phyloP scores from a whole-genome alignment of 768 basidiomycete species.

The Kwoniella sp. region DNA sequence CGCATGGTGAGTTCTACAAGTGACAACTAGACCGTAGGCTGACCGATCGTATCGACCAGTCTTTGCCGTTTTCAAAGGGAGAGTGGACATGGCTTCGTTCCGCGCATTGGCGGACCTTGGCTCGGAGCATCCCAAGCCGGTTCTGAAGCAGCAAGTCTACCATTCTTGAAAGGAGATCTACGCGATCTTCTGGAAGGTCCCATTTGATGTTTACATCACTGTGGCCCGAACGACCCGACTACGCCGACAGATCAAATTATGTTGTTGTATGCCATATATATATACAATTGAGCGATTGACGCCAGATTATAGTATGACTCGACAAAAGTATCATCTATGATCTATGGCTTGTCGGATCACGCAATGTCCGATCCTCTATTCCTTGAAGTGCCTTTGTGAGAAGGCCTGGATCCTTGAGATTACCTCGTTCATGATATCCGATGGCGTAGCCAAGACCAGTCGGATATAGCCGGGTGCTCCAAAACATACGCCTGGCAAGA shows the following conservation, averaged over 20 bases:
- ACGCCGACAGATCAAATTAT: neutral
- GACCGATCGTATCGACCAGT: slow-evolving; percentile 51
- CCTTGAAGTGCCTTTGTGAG: slow-evolving; percentile 8
- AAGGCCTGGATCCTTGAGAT: slow-evolving; percentile 45
- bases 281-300: too few relatives aligned
- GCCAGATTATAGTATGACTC: too few relatives aligned
- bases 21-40: too few relatives aligned
- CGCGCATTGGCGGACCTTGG: slow-evolving; percentile 65
- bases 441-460: slow-evolving; percentile 46
- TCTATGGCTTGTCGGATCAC: too few relatives aligned
- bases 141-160: slow-evolving; percentile 69
- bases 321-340: too few relatives aligned
- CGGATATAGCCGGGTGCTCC: slow-evolving; percentile 47
- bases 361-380: neutral
- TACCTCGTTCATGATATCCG: slow-evolving; percentile 47
- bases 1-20: slow-evolving; percentile 64
- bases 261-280: neutral
- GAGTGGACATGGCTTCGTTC: slow-evolving; percentile 75
- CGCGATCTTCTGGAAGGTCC: too few relatives aligned
- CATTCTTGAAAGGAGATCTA: slow-evolving; percentile 8
- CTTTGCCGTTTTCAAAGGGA: slow-evolving; percentile 85
- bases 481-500: slow-evolving; percentile 51
- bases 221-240: neutral
- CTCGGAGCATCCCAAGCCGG: slow-evolving; percentile 62
- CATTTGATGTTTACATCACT: too few relatives aligned